These are phyloP conservation scores for Noccaea bulbosa DNA, from an alignment of 345 rosid species.

Conservation along the genomic window DNA sequence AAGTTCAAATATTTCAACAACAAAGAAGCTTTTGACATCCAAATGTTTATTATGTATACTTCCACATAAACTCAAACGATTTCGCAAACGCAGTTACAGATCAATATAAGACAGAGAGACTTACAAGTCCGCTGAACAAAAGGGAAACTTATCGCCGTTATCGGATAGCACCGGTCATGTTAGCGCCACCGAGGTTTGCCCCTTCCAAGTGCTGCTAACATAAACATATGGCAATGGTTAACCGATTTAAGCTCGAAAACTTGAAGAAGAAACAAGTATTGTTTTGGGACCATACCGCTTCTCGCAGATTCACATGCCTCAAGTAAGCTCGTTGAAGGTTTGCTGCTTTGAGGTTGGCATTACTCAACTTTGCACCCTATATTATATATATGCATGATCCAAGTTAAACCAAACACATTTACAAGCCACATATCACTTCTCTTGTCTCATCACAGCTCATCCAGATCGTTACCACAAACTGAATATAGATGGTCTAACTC, in stretches of 20 bases:
- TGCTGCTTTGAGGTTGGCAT: constrained; percentile 87
- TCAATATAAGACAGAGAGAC: constrained; percentile 7
- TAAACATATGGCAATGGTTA: constrained; percentile 17
- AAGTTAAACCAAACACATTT: constrained; percentile 4
- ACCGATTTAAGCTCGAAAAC: neutral
- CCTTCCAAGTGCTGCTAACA: constrained; percentile 74
- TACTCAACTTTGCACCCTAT: constrained; percentile 87
- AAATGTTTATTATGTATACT: constrained; percentile 1
- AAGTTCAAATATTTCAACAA: neutral
- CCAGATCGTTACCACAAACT: constrained; percentile 1
- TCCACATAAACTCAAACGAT: neutral
- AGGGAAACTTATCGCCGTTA: constrained; percentile 42
- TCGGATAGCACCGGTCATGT: constrained; percentile 75
- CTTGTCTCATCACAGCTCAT: constrained; percentile 11
- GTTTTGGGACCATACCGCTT: constrained; percentile 60
- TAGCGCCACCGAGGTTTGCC: constrained; percentile 90
- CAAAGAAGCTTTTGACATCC: constrained; percentile 10
- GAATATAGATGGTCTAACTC: neutral
- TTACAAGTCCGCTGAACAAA: constrained; percentile 15
- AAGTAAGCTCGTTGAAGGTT: constrained; percentile 93
- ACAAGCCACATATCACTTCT: neutral
- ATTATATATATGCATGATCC: constrained; percentile 11
- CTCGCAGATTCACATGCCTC: constrained; percentile 82
- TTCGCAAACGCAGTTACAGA: constrained; percentile 22
- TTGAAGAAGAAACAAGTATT: neutral